Evolutionary conservation across 2,329 filamentous ascomycete species (phyloP).

Genomic region (Ophioceras dolichostomum): DNA sequence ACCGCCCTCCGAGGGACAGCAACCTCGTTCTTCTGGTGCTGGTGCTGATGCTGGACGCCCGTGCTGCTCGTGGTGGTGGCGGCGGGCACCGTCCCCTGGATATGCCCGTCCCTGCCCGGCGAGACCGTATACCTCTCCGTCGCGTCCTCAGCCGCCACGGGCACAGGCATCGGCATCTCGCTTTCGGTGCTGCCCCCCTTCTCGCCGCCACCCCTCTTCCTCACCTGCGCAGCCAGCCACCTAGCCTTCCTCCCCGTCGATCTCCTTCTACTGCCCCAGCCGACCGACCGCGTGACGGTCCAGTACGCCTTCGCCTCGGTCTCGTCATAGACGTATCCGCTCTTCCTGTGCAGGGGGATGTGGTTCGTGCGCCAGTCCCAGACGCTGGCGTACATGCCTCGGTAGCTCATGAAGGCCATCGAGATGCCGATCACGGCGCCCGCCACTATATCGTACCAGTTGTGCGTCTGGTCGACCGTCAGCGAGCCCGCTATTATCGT

Average conservation of each 20-base stretch:
- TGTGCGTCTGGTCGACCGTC: constrained; percentile 63
- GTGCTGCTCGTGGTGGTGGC: too few species aligned
- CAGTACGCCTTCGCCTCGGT: not conserved
- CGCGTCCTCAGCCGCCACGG: too few species aligned
- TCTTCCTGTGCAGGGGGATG: constrained; percentile 40
- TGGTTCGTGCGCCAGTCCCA: constrained; percentile 61
- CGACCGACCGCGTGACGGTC: constrained; percentile 2
- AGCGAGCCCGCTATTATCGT: constrained; percentile 55
- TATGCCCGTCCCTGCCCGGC: too few species aligned
- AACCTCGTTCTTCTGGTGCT: too few species aligned
- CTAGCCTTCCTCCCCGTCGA: too few species aligned
- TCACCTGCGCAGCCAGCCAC: too few species aligned
- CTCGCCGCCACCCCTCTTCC: not conserved
- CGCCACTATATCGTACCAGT: constrained; percentile 60
- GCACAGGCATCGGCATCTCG: too few species aligned
- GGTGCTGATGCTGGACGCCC: too few species aligned
- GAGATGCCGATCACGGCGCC: constrained; percentile 51
- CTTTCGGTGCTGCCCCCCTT: not conserved
- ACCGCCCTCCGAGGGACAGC: too few species aligned
- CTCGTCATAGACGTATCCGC: constrained; percentile 16
- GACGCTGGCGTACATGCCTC: constrained; percentile 53
- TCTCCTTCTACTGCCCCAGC: not conserved
- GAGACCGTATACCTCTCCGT: too few species aligned
- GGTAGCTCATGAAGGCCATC: constrained; percentile 50
- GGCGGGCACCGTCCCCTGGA: too few species aligned